Evolutionary conservation across 2,329 filamentous ascomycete species (phyloP).

Genomic region (Helminthosporium solani): DNA sequence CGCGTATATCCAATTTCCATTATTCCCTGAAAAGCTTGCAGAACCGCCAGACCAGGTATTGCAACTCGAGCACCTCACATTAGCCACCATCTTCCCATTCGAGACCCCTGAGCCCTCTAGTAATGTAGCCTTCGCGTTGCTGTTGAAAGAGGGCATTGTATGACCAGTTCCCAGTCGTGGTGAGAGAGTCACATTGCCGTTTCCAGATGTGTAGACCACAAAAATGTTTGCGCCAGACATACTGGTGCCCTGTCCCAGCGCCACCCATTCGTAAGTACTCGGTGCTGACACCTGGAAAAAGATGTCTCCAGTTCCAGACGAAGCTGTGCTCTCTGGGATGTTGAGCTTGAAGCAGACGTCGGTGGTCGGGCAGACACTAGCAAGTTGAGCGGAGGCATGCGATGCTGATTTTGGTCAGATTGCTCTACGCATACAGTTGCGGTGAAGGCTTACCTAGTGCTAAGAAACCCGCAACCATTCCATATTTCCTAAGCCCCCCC

Average conservation of each 20-base stretch:
- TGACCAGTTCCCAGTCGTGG: conserved; percentile 52
- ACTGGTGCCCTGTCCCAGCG: conserved; percentile 55
- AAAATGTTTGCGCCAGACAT: conserved; percentile 62
- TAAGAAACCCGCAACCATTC: conserved; percentile 21
- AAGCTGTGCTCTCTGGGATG: conserved; percentile 55
- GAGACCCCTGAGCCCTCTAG: conserved; percentile 56
- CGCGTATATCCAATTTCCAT: conserved; percentile 55
- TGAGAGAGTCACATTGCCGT: conserved; percentile 57
- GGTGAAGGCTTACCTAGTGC: conserved; percentile 25
- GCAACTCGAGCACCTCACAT: conserved; percentile 58
- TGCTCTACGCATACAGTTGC: background rate
- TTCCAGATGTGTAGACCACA: conserved; percentile 56
- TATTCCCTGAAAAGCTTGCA: conserved; percentile 50
- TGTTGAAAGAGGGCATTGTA: conserved; percentile 45
- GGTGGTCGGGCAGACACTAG: conserved; percentile 25
- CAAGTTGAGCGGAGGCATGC: conserved; percentile 32
- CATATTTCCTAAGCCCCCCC: conserved; percentile 14
- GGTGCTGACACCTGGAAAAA: conserved; percentile 60
- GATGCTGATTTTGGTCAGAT: conserved; percentile 27
- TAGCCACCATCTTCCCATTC: conserved; percentile 56
- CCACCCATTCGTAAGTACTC: conserved; percentile 55
- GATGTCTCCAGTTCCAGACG: conserved; percentile 55
- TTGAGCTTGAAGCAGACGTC: conserved; percentile 54
- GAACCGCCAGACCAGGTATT: conserved; percentile 53
- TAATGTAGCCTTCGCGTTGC: conserved; percentile 48